These are phyloP conservation scores for Thermomucor indicae-seudaticae DNA, from an alignment of 371 early-diverging fungal genomes.

Conservation along the genomic window DNA sequence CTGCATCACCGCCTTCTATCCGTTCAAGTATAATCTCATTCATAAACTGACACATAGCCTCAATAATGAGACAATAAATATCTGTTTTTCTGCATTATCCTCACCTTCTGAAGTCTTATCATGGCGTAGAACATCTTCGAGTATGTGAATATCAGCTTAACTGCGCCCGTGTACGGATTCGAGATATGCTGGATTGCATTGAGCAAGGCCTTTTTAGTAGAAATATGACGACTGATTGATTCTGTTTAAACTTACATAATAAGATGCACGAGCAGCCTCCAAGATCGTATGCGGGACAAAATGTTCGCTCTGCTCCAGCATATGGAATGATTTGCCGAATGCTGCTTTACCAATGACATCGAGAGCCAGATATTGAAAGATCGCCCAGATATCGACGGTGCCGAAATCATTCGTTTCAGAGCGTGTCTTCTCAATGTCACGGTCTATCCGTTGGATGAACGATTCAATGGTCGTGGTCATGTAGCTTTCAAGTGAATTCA, in stretches of 20 bases:
- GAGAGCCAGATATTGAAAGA: slow-evolving; percentile 24
- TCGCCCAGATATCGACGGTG: slow-evolving; percentile 23
- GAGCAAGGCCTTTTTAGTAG: background rate
- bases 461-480: slow-evolving; percentile 11
- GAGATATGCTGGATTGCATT: background rate
- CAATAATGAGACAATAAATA: background rate
- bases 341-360: slow-evolving; percentile 50
- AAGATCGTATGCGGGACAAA: slow-evolving; percentile 18
- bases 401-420: slow-evolving; percentile 6
- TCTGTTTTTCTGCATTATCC: background rate
- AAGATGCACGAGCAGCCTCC: background rate
- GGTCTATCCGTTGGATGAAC: slow-evolving; percentile 13
- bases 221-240: background rate
- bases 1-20: slow-evolving; percentile 1
- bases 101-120: background rate
- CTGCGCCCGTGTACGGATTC: background rate
- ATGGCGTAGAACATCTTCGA: background rate
- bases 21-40: slow-evolving; percentile 18
- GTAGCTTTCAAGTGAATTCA: slow-evolving; percentile 30
- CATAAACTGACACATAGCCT: slow-evolving; percentile 16
- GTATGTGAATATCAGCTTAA: background rate
- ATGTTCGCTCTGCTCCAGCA: slow-evolving; percentile 33
- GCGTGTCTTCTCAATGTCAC: slow-evolving; percentile 4
- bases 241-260: slow-evolving; percentile 1
- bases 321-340: slow-evolving; percentile 40